Conservation (phyloP, 352 stramenopile genomes). For the Pythium guiyangense region DNA sequence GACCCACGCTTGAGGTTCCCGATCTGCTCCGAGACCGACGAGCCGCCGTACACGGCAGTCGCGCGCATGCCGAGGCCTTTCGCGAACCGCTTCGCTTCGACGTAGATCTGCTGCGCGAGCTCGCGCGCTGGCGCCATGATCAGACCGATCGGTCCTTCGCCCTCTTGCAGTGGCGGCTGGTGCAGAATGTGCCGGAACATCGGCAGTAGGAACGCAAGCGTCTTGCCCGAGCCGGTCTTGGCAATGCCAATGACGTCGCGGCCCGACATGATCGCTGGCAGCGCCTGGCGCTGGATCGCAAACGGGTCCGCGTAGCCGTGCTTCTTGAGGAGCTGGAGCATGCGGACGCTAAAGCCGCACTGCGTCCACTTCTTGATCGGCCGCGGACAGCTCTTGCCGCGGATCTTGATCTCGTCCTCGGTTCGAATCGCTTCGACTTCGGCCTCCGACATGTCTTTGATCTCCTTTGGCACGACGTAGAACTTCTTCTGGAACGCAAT, state of each 20-base stretch:
- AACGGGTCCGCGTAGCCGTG: conserved; percentile 94
- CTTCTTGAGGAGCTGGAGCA: conserved; percentile 93
- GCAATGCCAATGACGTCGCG: conserved; percentile 99
- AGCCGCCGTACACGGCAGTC: conserved; percentile 95
- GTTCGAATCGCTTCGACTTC: conserved; percentile 76
- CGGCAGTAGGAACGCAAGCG: conserved; percentile 87
- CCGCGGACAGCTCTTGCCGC: conserved; percentile 95
- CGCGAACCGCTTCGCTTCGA: conserved; percentile 93
- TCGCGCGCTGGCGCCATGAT: conserved; percentile 98
- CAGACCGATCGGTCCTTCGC: conserved; percentile 96
- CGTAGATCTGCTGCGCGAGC: conserved; percentile 98
- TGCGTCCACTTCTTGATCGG: conserved; percentile 96
- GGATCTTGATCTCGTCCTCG: conserved; percentile 95
- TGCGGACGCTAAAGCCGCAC: conserved; percentile 95
- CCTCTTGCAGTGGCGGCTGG: conserved; percentile 87
- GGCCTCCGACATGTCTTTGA: conserved; percentile 88
- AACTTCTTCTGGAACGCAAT: conserved; percentile 98
- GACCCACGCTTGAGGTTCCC: conserved; percentile 97
- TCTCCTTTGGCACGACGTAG: conserved; percentile 94
- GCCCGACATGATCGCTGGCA: conserved; percentile 98
- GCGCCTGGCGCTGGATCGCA: conserved; percentile 94
- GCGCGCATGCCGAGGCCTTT: conserved; percentile 90
- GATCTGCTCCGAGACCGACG: conserved; percentile 97
- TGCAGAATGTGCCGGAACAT: conserved; percentile 97
- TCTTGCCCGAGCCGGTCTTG: conserved; percentile 95